Evolutionary conservation across 306 rosid species (phyloP).

Genomic region (Rubus parviflorus): DNA sequence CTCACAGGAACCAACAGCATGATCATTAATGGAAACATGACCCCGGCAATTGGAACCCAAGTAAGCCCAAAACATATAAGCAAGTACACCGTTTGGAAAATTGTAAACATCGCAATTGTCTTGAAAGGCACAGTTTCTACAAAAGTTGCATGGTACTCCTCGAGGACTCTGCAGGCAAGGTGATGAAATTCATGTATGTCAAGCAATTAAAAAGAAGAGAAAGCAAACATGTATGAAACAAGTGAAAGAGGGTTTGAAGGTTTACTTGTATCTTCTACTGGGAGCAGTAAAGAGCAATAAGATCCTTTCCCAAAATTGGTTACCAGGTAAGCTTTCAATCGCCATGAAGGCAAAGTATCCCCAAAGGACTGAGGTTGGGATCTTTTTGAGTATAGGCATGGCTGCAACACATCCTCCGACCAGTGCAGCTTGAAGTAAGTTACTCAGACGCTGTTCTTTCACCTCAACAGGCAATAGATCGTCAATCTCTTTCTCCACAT

Average conservation of each 20-base stretch:
- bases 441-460: conserved; percentile 90
- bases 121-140: conserved; percentile 99
- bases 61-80: conserved; percentile 89
- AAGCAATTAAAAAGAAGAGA: conserved; percentile 1
- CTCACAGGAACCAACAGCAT: conserved; percentile 91
- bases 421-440: conserved; percentile 80
- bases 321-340: conserved; percentile 95
- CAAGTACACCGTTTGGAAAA: conserved; percentile 80
- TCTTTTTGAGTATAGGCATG: conserved; percentile 90
- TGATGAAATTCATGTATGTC: conserved; percentile 4
- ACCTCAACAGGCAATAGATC: conserved; percentile 94
- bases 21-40: conserved; percentile 94
- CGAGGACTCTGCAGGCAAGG: conserved; percentile 73
- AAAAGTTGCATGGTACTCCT: conserved; percentile 89
- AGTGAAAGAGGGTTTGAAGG: not conserved
- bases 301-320: conserved; percentile 98
- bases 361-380: conserved; percentile 99
- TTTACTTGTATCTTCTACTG: conserved; percentile 80
- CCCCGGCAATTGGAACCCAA: conserved; percentile 95
- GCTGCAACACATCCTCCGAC: conserved; percentile 97
- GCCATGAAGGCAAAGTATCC: conserved; percentile 99
- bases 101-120: conserved; percentile 70
- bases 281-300: conserved; percentile 91
- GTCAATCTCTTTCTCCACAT: conserved; percentile 91
- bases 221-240: not conserved